These are phyloP conservation scores for Coniochaeta ligniaria DNA, from an alignment of 2,329 filamentous ascomycete species.

Conservation along the genomic window DNA sequence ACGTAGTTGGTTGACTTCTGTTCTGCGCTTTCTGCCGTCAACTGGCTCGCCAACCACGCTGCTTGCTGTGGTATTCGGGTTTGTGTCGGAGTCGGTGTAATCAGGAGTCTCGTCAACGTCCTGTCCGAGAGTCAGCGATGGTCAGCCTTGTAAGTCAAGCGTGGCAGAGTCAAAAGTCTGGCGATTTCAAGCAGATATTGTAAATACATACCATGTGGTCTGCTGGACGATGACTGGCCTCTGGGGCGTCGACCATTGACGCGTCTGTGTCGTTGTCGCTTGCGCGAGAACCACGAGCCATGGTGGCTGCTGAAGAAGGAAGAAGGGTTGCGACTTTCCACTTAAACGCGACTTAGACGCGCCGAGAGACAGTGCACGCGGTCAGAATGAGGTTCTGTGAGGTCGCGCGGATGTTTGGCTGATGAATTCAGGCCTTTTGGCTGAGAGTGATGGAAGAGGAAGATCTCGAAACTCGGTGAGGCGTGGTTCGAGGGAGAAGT, in stretches of 20 bases:
- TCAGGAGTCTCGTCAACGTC: constrained; percentile 60
- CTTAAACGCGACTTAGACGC: constrained; percentile 48
- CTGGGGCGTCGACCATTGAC: constrained; percentile 56
- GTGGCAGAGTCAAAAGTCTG: background rate
- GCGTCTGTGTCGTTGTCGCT: constrained; percentile 51
- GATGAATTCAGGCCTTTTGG: constrained; percentile 5
- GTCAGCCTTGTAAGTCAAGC: constrained; percentile 1
- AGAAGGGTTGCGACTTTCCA: constrained; percentile 30
- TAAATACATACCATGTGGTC: constrained; percentile 40
- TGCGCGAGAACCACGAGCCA: constrained; percentile 44
- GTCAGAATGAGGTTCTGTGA: background rate
- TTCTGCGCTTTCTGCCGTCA: constrained; percentile 79
- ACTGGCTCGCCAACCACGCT: constrained; percentile 73
- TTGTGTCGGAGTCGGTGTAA: constrained; percentile 60
- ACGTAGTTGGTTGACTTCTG: constrained; percentile 81
- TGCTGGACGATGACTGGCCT: constrained; percentile 26
- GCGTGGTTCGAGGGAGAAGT: constrained; percentile 2
- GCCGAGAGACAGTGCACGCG: constrained; percentile 15
- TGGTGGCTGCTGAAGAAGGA: constrained; percentile 32
- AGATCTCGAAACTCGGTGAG: background rate
- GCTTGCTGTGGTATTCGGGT: constrained; percentile 67
- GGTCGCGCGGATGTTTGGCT: background rate
- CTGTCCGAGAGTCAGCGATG: constrained; percentile 22
- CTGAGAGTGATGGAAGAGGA: background rate
- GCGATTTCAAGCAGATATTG: background rate